A percentile compares a stretch with the other conserved stretches of the same genome.
Conservation (phyloP, 192 early-diverging fungal species). For the Rhizophlyctis rosea region DNA sequence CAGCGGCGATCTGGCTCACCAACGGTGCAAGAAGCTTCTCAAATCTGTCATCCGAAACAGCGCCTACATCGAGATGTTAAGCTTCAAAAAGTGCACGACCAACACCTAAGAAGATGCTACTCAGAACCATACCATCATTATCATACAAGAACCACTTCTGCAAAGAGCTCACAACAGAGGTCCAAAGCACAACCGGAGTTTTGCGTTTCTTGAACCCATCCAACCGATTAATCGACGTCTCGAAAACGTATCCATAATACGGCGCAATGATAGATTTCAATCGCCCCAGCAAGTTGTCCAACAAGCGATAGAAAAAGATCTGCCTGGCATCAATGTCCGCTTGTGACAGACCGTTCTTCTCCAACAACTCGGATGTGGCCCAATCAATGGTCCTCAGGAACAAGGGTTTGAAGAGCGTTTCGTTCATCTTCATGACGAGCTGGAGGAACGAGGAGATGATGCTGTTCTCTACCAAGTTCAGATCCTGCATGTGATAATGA, state of each 20-base stretch:
- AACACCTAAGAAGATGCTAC: too few species aligned
- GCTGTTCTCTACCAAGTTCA: conserved; percentile 55
- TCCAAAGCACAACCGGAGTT: conserved; percentile 66
- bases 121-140: conserved; percentile 36
- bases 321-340: conserved; percentile 24
- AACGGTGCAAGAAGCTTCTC: conserved; percentile 70
- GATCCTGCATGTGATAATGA: conserved; percentile 34
- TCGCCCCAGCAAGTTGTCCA: conserved; percentile 39
- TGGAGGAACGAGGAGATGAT: conserved; percentile 75
- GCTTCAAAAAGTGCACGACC: too few species aligned
- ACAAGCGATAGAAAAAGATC: conserved; percentile 44
- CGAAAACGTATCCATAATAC: conserved; percentile 74
- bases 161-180: conserved; percentile 65
- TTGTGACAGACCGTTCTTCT: conserved; percentile 31
- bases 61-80: too few species aligned
- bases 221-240: conserved; percentile 54
- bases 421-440: conserved; percentile 88
- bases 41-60: conserved; percentile 73
- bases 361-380: conserved; percentile 43
- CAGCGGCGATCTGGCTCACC: conserved; percentile 66
- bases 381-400: conserved; percentile 85
- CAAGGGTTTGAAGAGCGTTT: conserved; percentile 89
- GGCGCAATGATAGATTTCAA: conserved; percentile 69
- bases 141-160: conserved; percentile 48
- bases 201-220: conserved; percentile 37